Percentiles rank a stretch among this genome's conserved stretches.
Evolutionary conservation across 2,329 filamentous ascomycete genomes (phyloP).

Genomic region (Aspergillus floridensis): DNA sequence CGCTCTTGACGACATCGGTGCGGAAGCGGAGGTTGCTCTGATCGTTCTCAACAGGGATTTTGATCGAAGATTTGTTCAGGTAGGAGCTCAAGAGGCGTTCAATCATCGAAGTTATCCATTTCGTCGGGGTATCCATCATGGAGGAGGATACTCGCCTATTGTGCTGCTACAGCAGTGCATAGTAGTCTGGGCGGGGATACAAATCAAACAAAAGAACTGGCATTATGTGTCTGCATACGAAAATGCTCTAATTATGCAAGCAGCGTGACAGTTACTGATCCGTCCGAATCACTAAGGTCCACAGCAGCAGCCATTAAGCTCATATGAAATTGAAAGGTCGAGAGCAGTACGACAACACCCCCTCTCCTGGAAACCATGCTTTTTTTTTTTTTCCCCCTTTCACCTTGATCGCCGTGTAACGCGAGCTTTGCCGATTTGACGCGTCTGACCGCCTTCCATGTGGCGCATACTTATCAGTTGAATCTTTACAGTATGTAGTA

Average conservation of each 20-base stretch:
- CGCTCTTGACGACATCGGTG: slow-evolving; percentile 10
- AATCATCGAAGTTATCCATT: slow-evolving; percentile 27
- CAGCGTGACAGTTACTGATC: background rate
- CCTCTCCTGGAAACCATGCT: background rate
- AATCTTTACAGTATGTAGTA: too few relatives aligned
- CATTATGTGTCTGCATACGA: background rate
- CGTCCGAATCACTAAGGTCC: background rate
- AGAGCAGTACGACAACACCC: background rate
- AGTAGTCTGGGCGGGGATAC: background rate
- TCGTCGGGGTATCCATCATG: slow-evolving; percentile 24
- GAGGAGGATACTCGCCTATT: background rate
- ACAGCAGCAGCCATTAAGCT: background rate
- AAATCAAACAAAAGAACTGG: background rate
- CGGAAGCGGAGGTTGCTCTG: slow-evolving; percentile 35
- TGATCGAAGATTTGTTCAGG: slow-evolving; percentile 4
- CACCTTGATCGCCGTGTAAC: background rate
- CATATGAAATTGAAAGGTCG: background rate
- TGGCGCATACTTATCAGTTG: background rate
- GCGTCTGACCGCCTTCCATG: slow-evolving; percentile 20
- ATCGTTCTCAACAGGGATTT: slow-evolving; percentile 27
- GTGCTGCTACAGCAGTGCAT: background rate
- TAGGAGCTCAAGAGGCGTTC: slow-evolving; percentile 24
- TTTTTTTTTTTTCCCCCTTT: background rate
- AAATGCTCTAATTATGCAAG: background rate
- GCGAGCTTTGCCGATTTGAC: slow-evolving; percentile 7